Evolutionary conservation across 2,329 filamentous ascomycete species (phyloP), one percentile per base, ranked within the genome.

Genomic region (Botryotinia convoluta): DNA sequence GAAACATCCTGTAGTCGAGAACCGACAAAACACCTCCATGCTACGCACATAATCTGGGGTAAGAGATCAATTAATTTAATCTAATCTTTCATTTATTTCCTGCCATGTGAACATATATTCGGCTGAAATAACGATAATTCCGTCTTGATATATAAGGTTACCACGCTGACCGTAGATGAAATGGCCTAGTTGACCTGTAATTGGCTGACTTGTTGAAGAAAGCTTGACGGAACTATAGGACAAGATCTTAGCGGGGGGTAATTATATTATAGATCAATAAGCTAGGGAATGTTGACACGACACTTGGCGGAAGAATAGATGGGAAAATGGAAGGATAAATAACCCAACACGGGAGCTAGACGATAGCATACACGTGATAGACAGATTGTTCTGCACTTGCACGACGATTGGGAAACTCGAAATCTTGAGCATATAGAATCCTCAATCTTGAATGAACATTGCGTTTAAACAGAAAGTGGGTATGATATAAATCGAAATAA

Each of bases 311-410:
- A 70, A 70, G 32, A 44, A 70, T 48, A 14, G 57, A 44, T 62
- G 39, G 44, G 22, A 61, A 60, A 61, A 70, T 62, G 14, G 26
- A 42, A 70, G 54, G 68, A 32, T 70, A 37, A 62, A 70, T 70
- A 45, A 35, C 68, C 48, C 14, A 39, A 32, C 54, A 29, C 20
- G 54, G 29, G 20, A 37, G 14, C 14, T 44, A 45, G 22, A 29
- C n/a, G 10, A 26, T 20, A 8, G 10, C 14, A 39, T 16, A 42
- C 29, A 42, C 42, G 29, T 37, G 10, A 70, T 48, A 16, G 12
- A 60, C 14, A 60, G 48, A 5, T 3, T 54, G 22, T 35, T 45
- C 32, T n/a, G 12, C 64, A 32, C 51, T 29, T 32, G n/a, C 51
- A 57, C 14, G 54, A 4, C 54, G 45, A n/a, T 51, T 39, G 32